phyloP scores from a whole-genome alignment of 2,329 filamentous ascomycete genomes.

The Trichoderma arundinaceum region DNA sequence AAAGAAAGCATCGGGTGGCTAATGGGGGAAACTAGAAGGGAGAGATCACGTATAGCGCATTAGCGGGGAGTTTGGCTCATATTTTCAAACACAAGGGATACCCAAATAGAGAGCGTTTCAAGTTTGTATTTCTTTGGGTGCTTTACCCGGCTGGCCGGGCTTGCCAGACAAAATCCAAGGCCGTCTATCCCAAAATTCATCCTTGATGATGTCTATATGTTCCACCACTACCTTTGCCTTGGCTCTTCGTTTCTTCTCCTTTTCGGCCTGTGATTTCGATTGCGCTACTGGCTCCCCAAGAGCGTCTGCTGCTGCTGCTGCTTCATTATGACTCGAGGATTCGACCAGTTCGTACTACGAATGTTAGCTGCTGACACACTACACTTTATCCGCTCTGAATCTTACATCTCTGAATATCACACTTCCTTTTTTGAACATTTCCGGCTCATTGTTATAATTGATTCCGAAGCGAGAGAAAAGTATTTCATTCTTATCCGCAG shows the following conservation, averaged over 20 bases:
- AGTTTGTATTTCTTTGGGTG: constrained; percentile 63
- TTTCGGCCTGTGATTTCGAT: constrained; percentile 83
- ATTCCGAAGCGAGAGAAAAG: constrained; percentile 86
- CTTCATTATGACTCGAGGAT: constrained; percentile 53
- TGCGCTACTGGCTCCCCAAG: constrained; percentile 60
- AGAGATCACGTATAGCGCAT: constrained; percentile 24
- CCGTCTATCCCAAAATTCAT: constrained; percentile 88
- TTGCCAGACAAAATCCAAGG: constrained; percentile 83
- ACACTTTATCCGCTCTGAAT: no score
- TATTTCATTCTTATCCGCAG: constrained; percentile 94
- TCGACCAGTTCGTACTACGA: constrained; percentile 73
- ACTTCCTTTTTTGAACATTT: constrained; percentile 92
- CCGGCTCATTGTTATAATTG: constrained; percentile 96
- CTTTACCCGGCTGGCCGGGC: constrained; percentile 65
- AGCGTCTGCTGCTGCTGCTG: constrained; percentile 53
- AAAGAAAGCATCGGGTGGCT: constrained; percentile 25
- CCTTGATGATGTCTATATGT: constrained; percentile 92
- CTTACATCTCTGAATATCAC: constrained; percentile 82
- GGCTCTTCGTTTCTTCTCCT: constrained; percentile 76
- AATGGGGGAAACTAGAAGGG: neutral
- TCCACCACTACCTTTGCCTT: constrained; percentile 83
- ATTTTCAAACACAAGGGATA: constrained; percentile 40
- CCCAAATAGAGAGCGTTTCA: constrained; percentile 38
- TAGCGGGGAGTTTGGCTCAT: constrained; percentile 40
- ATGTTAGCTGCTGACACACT: constrained; percentile 35